Conservation (phyloP, 2,329 filamentous ascomycete species). For the Bipolaris sorokiniana region DNA sequence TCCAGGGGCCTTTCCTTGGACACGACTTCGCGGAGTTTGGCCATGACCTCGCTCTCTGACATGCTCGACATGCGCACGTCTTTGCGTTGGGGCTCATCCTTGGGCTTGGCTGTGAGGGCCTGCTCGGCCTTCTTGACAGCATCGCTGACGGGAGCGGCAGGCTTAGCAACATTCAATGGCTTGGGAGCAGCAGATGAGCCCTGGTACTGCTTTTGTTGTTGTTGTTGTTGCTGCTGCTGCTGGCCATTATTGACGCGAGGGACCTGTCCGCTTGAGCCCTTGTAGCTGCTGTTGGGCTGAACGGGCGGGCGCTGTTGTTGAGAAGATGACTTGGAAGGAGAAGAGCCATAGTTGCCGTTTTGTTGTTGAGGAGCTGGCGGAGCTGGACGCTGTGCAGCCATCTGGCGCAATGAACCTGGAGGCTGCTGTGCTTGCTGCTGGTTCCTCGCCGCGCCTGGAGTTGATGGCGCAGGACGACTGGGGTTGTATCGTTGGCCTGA, state of each 20-base stretch:
- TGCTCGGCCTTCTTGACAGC: conserved; percentile 88
- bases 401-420: conserved; percentile 58
- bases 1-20: conserved; percentile 93
- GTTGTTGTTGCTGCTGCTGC: conserved; percentile 41
- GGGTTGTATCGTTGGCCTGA: conserved; percentile 77
- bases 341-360: conserved; percentile 39
- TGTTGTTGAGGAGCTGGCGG: conserved; percentile 69
- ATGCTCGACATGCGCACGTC: conserved; percentile 98
- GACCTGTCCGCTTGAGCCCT: conserved; percentile 47
- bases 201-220: conserved; percentile 44
- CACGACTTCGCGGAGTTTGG: conserved; percentile 89
- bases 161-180: conserved; percentile 61
- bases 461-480: conserved; percentile 80
- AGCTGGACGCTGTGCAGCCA: conserved; percentile 77
- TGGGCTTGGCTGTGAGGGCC: conserved; percentile 70
- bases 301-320: conserved; percentile 40
- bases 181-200: conserved; percentile 59
- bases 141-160: conserved; percentile 62
- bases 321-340: conserved; percentile 37
- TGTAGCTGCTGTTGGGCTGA: conserved; percentile 55
- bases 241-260: conserved; percentile 55
- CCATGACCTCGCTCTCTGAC: conserved; percentile 97
- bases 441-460: conserved; percentile 62
- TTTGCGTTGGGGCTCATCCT: conserved; percentile 82
- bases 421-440: conserved; percentile 60